These are phyloP conservation scores for Nematocida minor DNA, from an alignment of 371 early-diverging fungal genomes.

Conservation along the genomic window DNA sequence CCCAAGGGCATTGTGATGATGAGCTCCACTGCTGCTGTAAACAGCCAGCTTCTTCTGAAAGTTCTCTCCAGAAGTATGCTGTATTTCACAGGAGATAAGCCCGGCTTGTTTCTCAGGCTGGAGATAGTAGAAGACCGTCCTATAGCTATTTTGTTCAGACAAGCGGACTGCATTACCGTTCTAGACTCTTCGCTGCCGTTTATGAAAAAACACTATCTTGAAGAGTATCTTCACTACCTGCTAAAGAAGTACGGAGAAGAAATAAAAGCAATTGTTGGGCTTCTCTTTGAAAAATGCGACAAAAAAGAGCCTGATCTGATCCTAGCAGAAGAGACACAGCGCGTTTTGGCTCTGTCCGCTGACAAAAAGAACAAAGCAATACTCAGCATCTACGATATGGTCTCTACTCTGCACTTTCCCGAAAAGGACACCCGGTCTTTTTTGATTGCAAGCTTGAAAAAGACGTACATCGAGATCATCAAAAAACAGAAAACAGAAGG, in stretches of 20 bases:
- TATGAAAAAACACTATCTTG: not conserved
- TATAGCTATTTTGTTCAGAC: not conserved
- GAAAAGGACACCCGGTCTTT: not conserved
- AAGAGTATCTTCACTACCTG: not conserved
- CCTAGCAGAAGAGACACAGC: not conserved
- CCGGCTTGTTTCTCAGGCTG: not conserved
- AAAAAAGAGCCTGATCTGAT: not conserved
- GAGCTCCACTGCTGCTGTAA: not conserved
- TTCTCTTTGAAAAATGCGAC: not conserved
- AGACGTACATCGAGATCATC: slow-evolving; percentile 3
- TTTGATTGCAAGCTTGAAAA: not conserved
- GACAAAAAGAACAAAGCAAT: slow-evolving; percentile 11
- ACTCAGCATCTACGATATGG: not conserved
- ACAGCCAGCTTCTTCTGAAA: not conserved
- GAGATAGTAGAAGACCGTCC: not conserved
- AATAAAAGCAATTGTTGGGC: not conserved
- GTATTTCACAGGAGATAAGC: not conserved
- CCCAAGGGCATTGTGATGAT: not conserved
- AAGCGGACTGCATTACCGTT: not conserved
- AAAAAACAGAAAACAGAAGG: not conserved
- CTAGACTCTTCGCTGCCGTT: slow-evolving; percentile 6
- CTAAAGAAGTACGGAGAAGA: slow-evolving; percentile 1
- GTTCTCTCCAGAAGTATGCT: slow-evolving; percentile 1
- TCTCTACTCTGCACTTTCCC: slow-evolving; percentile 2
- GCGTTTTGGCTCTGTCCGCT: not conserved